Percentiles rank a stretch among this genome's conserved stretches.
Evolutionary conservation across 768 basidiomycete species (phyloP).

Genomic region (Cyclocybe aegerita): DNA sequence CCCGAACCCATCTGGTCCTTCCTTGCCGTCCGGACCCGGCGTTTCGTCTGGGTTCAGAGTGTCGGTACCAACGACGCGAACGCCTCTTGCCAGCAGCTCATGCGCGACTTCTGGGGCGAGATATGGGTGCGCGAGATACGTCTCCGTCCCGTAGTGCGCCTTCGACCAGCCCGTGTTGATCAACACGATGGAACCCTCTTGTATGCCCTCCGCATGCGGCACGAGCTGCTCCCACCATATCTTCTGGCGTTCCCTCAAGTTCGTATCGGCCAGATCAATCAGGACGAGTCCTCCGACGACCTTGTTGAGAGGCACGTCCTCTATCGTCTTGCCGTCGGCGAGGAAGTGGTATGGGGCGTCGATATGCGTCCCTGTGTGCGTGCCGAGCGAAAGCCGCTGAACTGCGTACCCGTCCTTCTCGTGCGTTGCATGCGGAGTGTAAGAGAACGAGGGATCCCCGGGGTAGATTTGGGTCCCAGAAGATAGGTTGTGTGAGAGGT

Average conservation of each 20-base stretch:
- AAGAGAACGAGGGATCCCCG: constrained; percentile 50
- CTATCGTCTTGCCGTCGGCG: constrained; percentile 52
- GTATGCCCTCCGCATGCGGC: constrained; percentile 34
- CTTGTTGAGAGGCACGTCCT: constrained; percentile 50
- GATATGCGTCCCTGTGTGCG: constrained; percentile 79
- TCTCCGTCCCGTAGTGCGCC: constrained; percentile 44
- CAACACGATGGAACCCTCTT: constrained; percentile 42
- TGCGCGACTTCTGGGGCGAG: constrained; percentile 53
- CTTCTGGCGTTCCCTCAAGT: constrained; percentile 30
- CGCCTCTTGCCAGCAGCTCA: constrained; percentile 47
- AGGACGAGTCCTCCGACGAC: constrained; percentile 57
- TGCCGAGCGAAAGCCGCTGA: constrained; percentile 52
- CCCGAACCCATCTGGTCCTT: constrained; percentile 40
- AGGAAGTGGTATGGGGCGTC: constrained; percentile 79
- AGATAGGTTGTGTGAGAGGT: constrained; percentile 55
- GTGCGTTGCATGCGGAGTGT: constrained; percentile 37
- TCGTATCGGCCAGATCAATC: constrained; percentile 46
- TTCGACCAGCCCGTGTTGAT: constrained; percentile 70
- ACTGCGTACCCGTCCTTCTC: constrained; percentile 49
- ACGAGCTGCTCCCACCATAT: constrained; percentile 58
- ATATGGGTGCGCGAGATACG: constrained; percentile 66
- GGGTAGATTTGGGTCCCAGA: constrained; percentile 50
- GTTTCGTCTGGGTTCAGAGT: constrained; percentile 70
- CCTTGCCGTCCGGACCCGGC: constrained; percentile 31
- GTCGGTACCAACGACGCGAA: constrained; percentile 62